Conservation (phyloP, 192 early-diverging fungal genomes). For the Umbelopsis sp. region DNA sequence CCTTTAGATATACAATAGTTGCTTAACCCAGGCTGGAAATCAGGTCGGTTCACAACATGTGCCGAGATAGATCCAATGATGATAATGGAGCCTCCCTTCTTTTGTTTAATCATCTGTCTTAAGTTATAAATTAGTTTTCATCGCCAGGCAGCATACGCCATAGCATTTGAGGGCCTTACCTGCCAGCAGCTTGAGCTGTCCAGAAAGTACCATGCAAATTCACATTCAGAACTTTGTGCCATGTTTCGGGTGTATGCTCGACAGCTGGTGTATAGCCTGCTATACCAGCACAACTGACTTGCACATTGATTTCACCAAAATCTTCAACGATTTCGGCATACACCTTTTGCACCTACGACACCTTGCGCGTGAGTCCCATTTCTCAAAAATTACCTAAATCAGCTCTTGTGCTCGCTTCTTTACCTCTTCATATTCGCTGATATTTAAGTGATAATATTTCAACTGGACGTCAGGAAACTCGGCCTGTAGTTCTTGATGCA, state of each 20-base stretch:
- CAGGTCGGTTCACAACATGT: slow-evolving; percentile 31
- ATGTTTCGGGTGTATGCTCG: slow-evolving; percentile 22
- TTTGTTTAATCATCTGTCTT: slow-evolving; percentile 25
- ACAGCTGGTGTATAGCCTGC: slow-evolving; percentile 21
- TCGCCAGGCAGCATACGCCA: no score
- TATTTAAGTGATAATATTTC: slow-evolving; percentile 25
- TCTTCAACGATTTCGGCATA: slow-evolving; percentile 14
- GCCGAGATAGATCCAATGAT: slow-evolving; percentile 40
- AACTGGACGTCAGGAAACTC: slow-evolving; percentile 6
- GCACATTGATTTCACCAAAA: slow-evolving; percentile 22
- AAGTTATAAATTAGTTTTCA: not conserved
- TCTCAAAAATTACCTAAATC: not conserved
- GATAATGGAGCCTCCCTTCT: slow-evolving; percentile 33
- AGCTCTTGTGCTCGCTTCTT: not conserved
- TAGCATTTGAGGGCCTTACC: not conserved
- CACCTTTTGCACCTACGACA: slow-evolving; percentile 5
- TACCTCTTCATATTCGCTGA: slow-evolving; percentile 17
- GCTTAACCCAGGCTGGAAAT: slow-evolving; percentile 32
- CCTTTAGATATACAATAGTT: slow-evolving; percentile 45
- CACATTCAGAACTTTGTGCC: slow-evolving; percentile 28
- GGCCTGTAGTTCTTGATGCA: not conserved
- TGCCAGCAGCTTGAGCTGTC: slow-evolving; percentile 31
- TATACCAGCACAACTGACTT: slow-evolving; percentile 29
- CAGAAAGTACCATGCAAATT: slow-evolving; percentile 33
- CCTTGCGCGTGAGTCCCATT: not conserved